Percentiles rank a stretch among this genome's conserved stretches.
These are phyloP conservation scores for Penicillium sp. DNA, from an alignment of 2,329 filamentous ascomycete species.

Conservation along the genomic window DNA sequence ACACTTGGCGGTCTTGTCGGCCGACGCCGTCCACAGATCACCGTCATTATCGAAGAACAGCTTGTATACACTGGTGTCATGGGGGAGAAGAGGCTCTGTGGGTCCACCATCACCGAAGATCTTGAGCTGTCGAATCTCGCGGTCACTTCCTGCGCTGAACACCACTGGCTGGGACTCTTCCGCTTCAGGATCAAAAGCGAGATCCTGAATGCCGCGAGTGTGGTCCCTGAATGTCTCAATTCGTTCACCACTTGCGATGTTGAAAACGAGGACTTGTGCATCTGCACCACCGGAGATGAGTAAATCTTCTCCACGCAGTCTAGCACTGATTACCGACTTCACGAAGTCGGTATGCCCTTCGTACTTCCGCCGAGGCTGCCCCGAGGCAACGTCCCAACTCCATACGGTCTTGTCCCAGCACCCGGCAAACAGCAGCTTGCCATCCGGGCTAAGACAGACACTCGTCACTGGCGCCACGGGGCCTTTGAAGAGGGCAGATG, in stretches of 20 bases:
- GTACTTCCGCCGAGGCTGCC: constrained; percentile 55
- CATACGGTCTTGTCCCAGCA: constrained; percentile 94
- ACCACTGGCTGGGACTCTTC: constrained; percentile 49
- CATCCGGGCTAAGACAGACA: constrained; percentile 59
- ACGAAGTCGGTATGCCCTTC: constrained; percentile 86
- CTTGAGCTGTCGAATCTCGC: constrained; percentile 66
- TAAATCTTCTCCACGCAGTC: constrained; percentile 56
- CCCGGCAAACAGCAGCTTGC: constrained; percentile 69
- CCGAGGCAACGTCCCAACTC: constrained; percentile 68
- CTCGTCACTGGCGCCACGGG: constrained; percentile 77
- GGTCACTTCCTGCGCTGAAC: constrained; percentile 76
- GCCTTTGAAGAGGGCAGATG: constrained; percentile 58
- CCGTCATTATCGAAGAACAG: constrained; percentile 67
- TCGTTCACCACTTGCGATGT: constrained; percentile 61
- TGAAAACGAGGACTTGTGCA: constrained; percentile 79
- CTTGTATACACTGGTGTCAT: constrained; percentile 87
- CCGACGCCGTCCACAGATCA: constrained; percentile 89
- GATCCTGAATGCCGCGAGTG: constrained; percentile 70
- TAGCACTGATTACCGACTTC: constrained; percentile 66
- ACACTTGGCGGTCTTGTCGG: constrained; percentile 82
- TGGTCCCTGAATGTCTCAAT: constrained; percentile 76
- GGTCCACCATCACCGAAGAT: constrained; percentile 36
- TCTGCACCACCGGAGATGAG: constrained; percentile 74
- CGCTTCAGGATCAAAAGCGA: constrained; percentile 65
- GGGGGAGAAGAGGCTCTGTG: constrained; percentile 64